Evolutionary conservation across 2,329 filamentous ascomycete species (phyloP), one percentile per base, ranked within the genome.

Genomic region (Botrytis galanthina): DNA sequence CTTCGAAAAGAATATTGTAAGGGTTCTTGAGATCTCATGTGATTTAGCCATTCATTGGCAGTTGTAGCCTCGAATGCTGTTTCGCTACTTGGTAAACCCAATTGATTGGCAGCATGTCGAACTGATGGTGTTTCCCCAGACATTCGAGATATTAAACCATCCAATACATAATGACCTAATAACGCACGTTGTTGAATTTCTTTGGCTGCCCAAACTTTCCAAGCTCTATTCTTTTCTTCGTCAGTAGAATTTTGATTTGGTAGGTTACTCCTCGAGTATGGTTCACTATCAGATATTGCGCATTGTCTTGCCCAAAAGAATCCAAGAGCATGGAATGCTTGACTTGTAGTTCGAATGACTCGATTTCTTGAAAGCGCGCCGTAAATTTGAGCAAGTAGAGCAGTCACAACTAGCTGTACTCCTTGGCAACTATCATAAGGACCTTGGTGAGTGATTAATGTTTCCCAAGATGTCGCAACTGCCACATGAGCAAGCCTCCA

Each of bases 291-390:
- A 66, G 83, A 81, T 81, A 84, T 84, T 22, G 83, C 83, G 70
- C 83, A 84, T 70, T 84, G 83, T 42, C 83, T 80, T 46, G 84
- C 84, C 84, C 84, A 85, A 72, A 83, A 82, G 76, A 85, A 85
- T 4, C 82, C 83, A 0, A 85, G 79, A 2, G 82, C 83, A 51
- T 84, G 84, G 72, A 84, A 84, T 2, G 83, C 81, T 71, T 85
- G 83, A 72, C 82, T 84, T 44, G 83, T 84, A 1, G 82, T 84
- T 20, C 84, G 81, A 60, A 85, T 83, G 2, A 79, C 79, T 48
- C 82, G 78, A 66, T 84, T 84, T 80, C 75, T 84, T 14, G 84
- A 85, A 8, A 85, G 74, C 10, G 81, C 81, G 29, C 83, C 84
- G 70, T 85, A 85, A 20, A 84, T 79, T 74, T 85, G 84, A 12